These are phyloP conservation scores for Thalassia testudinum DNA, from an alignment of 116 monocot genomes.

Conservation along the genomic window DNA sequence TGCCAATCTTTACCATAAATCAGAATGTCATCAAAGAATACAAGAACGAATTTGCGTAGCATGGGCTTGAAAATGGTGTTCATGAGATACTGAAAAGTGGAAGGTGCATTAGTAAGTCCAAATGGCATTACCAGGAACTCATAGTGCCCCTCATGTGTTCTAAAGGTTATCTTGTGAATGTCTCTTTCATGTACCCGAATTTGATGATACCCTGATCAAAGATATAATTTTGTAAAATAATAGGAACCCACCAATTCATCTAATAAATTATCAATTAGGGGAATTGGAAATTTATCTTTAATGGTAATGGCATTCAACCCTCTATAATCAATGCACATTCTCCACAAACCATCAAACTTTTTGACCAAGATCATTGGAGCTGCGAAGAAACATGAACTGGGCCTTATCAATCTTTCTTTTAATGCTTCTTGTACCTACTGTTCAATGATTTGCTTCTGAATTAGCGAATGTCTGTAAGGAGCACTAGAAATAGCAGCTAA, in stretches of 20 bases:
- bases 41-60: background rate
- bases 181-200: background rate
- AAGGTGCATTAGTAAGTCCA: too few species aligned
- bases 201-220: background rate
- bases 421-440: background rate
- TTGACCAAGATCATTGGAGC: background rate
- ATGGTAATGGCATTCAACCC: background rate
- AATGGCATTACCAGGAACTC: too few species aligned
- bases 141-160: too few species aligned
- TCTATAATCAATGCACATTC: constrained; percentile 1
- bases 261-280: background rate
- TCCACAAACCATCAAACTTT: background rate
- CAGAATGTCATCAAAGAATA: constrained; percentile 5
- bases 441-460: background rate
- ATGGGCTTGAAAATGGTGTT: background rate
- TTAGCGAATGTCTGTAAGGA: background rate
- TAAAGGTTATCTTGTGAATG: background rate
- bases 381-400: background rate
- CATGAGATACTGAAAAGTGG: background rate
- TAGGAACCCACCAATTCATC: too few species aligned
- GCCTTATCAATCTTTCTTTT: background rate
- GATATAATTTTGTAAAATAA: background rate
- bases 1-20: background rate
- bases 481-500: background rate
- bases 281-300: constrained; percentile 1